These are phyloP conservation scores for Ceratocystis colombiana DNA, from an alignment of 2,329 filamentous ascomycete genomes.

Conservation along the genomic window DNA sequence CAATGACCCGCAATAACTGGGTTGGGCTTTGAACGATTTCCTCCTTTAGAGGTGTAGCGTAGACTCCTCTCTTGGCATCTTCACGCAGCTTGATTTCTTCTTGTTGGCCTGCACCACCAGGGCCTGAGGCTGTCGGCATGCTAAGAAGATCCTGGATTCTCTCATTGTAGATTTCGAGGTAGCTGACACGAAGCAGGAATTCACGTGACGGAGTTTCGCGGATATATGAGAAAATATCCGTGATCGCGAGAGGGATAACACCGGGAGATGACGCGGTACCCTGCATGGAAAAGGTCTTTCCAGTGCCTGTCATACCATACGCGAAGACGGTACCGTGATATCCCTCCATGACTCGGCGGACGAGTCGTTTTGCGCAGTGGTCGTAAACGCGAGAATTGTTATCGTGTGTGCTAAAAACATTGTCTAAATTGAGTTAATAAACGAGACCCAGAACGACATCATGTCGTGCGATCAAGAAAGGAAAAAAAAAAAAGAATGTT, in stretches of 20 bases:
- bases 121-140: slow-evolving; percentile 51
- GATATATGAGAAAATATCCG: slow-evolving; percentile 98
- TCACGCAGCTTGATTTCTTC: slow-evolving; percentile 97
- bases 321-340: slow-evolving; percentile 98
- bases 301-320: slow-evolving; percentile 99
- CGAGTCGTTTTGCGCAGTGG: slow-evolving; percentile 81
- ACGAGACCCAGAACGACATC: not conserved
- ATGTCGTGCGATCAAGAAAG: too few relatives aligned
- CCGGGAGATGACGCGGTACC: slow-evolving; percentile 90
- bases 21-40: slow-evolving; percentile 98
- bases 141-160: slow-evolving; percentile 89
- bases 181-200: slow-evolving; percentile 90
- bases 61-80: slow-evolving; percentile 91
- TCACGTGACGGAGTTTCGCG: slow-evolving; percentile 90
- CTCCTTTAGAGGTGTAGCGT: slow-evolving; percentile 90
- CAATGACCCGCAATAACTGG: slow-evolving; percentile 87
- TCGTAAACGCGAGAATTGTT: slow-evolving; percentile 95
- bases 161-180: slow-evolving; percentile 98
- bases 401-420: slow-evolving; percentile 89
- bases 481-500: not conserved
- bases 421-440: slow-evolving; percentile 51
- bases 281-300: slow-evolving; percentile 99
- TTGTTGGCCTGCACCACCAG: slow-evolving; percentile 48
- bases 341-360: slow-evolving; percentile 95
- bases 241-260: slow-evolving; percentile 93